phyloP scores from a whole-genome alignment of 2,329 filamentous ascomycete genomes.

The Scedosporium boydii region DNA sequence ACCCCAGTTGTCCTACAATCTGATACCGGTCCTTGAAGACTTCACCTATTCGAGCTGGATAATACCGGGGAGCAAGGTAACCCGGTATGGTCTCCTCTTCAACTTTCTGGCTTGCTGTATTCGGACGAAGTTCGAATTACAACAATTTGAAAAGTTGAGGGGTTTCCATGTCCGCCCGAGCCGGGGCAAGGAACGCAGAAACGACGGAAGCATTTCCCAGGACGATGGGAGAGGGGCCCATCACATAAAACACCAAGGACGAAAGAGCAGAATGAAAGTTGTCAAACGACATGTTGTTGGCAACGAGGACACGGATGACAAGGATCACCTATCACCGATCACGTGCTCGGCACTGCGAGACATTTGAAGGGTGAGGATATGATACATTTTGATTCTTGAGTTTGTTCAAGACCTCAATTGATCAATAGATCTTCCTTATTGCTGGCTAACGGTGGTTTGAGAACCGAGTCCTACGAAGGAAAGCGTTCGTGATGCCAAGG shows the following conservation, averaged over 20 bases:
- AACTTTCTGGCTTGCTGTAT: not conserved
- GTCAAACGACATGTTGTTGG: too few species aligned
- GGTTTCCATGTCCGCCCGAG: not conserved
- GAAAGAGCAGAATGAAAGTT: not conserved
- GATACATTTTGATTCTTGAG: too few species aligned
- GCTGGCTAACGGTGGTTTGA: too few species aligned
- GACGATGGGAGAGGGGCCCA: not conserved
- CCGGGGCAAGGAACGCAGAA: not conserved
- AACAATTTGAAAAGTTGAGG: not conserved
- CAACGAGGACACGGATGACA: too few species aligned
- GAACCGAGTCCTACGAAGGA: too few species aligned
- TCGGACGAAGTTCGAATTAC: not conserved
- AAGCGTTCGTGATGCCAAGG: too few species aligned
- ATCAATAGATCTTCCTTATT: too few species aligned
- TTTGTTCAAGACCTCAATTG: too few species aligned
- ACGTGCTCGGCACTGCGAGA: too few species aligned
- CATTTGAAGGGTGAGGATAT: too few species aligned
- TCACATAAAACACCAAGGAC: not conserved
- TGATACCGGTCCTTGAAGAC: not conserved
- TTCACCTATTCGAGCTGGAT: not conserved
- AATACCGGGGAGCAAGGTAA: not conserved
- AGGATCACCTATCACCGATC: too few species aligned
- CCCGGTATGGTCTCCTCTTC: not conserved
- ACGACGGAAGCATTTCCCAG: not conserved
- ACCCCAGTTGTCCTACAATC: not conserved